Base-by-base conservation (phyloP, 164 flowering plant genomes). In the Liriodendron chinense region DNA sequence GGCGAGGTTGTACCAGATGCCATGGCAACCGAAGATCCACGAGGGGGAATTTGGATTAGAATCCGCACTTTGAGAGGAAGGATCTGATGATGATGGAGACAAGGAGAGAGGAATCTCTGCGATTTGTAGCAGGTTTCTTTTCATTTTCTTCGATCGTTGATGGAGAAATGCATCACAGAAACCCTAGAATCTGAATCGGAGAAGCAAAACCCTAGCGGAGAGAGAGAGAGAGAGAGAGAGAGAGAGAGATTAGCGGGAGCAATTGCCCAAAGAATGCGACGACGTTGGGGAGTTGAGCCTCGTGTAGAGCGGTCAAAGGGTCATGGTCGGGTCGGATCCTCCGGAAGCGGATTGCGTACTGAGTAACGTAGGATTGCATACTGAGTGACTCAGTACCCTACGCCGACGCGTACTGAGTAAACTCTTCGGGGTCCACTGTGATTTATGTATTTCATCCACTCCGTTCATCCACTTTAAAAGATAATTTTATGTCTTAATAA, bases 11-110 rank as follows among this genome's bases (percentile, higher is more conserved):
- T 88, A 90, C 87, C 85, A 86, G 68, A 89, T 84, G 14, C 98
- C 94, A 79, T 90, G 94, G 82, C 99, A 96, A 16, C 83, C 81
- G 10, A 68, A 70, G 9, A 86, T 72, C 92, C 90, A 89, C 6
- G 72, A 74, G 74, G 82, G 79, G 22, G 80, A 14, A 7, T 43
- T 63, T n/a, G 73, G 43, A 24, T 59, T 76, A 14, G 50, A 9
- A 73, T 70, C 75, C 34, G 13, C 66, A 21, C 49, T 25, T 9
- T 22, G 26, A 9, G 66, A 20, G 12, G 25, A 16, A 26, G 26
- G n/a, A 16, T 24, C 13, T 34, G 20, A 28, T 47, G 69, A 5
- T 22, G 68, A 26, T 67, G 69, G 69, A 26, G 69, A 14, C 0
- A 67, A 3, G 7, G 21, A 26, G n/a, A 26, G 69, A 26, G 47